Conservation (phyloP, 345 rosid species). For the Carallia pectinifolia region DNA sequence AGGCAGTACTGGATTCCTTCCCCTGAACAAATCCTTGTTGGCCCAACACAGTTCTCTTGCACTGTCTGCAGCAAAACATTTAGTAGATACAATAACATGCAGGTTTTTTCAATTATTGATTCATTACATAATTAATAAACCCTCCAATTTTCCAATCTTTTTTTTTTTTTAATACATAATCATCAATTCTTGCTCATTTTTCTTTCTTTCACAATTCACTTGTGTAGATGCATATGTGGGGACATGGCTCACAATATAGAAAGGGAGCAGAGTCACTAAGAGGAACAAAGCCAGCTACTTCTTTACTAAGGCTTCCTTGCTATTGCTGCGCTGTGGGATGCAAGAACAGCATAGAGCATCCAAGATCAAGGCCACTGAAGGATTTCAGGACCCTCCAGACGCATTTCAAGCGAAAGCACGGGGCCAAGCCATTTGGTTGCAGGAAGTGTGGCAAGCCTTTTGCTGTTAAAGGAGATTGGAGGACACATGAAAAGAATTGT, state of each 20-base stretch:
- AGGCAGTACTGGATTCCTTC: conserved; percentile 90
- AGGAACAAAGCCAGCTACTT: conserved; percentile 20
- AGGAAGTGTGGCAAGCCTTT: conserved; percentile 24
- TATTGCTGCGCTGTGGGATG: conserved; percentile 28
- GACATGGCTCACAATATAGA: conserved; percentile 26
- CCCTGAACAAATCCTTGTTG: conserved; percentile 80
- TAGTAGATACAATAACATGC: conserved; percentile 93
- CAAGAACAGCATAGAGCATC: conserved; percentile 28
- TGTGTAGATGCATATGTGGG: conserved; percentile 33
- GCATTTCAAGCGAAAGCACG: conserved; percentile 26
- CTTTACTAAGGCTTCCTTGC: conserved; percentile 21
- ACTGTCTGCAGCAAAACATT: conserved; percentile 80
- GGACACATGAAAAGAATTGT: conserved; percentile 29
- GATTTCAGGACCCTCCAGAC: conserved; percentile 27
- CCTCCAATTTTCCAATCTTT: not conserved
- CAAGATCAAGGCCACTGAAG: conserved; percentile 29
- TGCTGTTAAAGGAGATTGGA: conserved; percentile 29
- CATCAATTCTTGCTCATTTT: not conserved
- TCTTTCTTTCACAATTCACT: not conserved
- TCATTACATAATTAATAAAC: not conserved
- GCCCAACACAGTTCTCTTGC: conserved; percentile 95
- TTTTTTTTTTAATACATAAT: not conserved
- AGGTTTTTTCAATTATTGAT: conserved; percentile 43
- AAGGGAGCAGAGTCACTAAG: conserved; percentile 22
- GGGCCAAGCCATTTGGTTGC: conserved; percentile 19